Evolutionary conservation across 441 rosid species (phyloP).

Genomic region (Brassica hybrid): DNA sequence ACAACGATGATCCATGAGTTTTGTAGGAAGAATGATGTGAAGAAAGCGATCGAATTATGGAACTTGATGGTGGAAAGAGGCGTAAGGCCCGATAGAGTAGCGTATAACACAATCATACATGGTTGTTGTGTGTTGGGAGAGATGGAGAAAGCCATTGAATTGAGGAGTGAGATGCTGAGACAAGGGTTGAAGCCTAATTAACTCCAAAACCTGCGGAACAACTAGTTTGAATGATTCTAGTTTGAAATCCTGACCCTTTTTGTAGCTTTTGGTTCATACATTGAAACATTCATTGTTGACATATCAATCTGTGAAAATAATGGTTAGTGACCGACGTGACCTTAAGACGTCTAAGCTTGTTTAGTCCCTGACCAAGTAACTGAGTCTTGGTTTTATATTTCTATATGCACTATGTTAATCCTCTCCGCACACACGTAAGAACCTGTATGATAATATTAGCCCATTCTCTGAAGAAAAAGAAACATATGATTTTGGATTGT

Average conservation of each 20-base stretch:
- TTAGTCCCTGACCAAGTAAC: too few relatives aligned
- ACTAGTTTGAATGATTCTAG: not conserved
- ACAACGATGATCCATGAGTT: constrained; percentile 78
- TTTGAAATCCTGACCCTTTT: not conserved
- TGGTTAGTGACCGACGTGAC: too few relatives aligned
- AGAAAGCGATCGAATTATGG: constrained; percentile 73
- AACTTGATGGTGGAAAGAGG: constrained; percentile 68
- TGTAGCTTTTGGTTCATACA: not conserved
- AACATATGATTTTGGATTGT: too few relatives aligned
- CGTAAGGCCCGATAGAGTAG: constrained; percentile 68
- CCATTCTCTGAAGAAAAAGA: too few relatives aligned
- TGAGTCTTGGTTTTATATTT: too few relatives aligned
- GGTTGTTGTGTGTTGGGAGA: constrained; percentile 78
- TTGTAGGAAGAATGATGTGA: constrained; percentile 59
- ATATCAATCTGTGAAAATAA: not conserved
- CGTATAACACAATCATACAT: constrained; percentile 68
- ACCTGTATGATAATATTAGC: too few relatives aligned
- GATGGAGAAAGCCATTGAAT: constrained; percentile 59
- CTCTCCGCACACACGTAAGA: too few relatives aligned
- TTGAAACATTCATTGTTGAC: constrained; percentile 17
- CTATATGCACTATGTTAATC: too few relatives aligned
- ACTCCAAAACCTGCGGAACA: constrained; percentile 16
- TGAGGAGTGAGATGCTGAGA: constrained; percentile 76
- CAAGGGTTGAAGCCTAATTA: constrained; percentile 60
- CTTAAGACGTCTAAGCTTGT: too few relatives aligned